Percentiles rank a stretch among this genome's conserved stretches.
Evolutionary conservation across 1,284 basidiomycete genomes (phyloP).

Genomic region (Retiboletus flavoniger): DNA sequence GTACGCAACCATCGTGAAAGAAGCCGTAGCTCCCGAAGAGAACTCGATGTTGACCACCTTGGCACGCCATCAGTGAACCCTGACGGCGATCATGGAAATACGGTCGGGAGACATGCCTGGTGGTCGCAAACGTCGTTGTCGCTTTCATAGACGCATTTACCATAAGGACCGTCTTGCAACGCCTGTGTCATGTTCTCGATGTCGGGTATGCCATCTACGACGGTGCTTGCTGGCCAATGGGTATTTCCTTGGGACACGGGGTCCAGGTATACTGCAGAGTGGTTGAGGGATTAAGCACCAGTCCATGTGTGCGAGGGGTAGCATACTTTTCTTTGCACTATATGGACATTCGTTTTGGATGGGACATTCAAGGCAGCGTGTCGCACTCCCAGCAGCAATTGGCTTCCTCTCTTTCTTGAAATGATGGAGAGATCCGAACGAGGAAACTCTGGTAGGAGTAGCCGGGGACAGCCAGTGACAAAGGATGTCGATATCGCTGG

Average conservation of each 20-base stretch:
- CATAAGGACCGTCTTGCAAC: constrained; percentile 68
- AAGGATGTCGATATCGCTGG: constrained; percentile 79
- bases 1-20: constrained; percentile 82
- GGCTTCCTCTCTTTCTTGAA: constrained; percentile 77
- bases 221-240: constrained; percentile 61
- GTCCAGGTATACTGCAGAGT: constrained; percentile 66
- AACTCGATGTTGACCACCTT: constrained; percentile 81
- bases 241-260: constrained; percentile 54
- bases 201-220: constrained; percentile 76
- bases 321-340: constrained; percentile 78
- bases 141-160: constrained; percentile 79
- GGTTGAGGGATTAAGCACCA: constrained; percentile 4
- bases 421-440: constrained; percentile 81
- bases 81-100: neutral
- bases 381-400: constrained; percentile 59
- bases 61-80: neutral
- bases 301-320: constrained; percentile 3
- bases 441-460: constrained; percentile 67
- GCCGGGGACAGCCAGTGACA: constrained; percentile 72
- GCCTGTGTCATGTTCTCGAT: constrained; percentile 74
- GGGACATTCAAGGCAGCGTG: constrained; percentile 72
- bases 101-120: constrained; percentile 40
- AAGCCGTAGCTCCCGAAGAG: constrained; percentile 71
- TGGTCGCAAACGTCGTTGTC: constrained; percentile 81
- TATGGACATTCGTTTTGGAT: constrained; percentile 74